Conservation (phyloP, 1,284 basidiomycete genomes). For the Wallemia ichthyophaga region DNA sequence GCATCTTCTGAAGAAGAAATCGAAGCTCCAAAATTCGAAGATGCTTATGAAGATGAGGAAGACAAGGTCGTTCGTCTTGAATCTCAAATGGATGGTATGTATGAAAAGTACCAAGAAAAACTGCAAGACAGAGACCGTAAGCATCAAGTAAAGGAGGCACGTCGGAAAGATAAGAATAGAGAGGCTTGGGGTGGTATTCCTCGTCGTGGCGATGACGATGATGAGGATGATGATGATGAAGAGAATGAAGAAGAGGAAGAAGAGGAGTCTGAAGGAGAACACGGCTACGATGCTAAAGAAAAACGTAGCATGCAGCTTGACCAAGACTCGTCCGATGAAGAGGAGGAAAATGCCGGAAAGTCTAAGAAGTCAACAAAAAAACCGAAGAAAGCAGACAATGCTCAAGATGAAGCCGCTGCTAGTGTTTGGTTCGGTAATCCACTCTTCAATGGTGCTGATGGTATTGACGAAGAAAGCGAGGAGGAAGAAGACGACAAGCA, state of each 20-base stretch:
- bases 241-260: constrained; percentile 19
- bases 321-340: constrained; percentile 6
- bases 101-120: constrained; percentile 57
- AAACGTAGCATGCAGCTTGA: neutral
- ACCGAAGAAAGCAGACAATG: constrained; percentile 10
- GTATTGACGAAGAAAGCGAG: constrained; percentile 22
- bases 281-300: constrained; percentile 27
- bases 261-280: constrained; percentile 47
- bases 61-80: constrained; percentile 37
- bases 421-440: constrained; percentile 86
- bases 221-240: constrained; percentile 11
- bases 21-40: constrained; percentile 22
- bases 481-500: constrained; percentile 20
- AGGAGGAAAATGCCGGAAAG: constrained; percentile 14
- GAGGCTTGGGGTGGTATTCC: constrained; percentile 45
- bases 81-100: constrained; percentile 56
- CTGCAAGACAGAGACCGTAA: constrained; percentile 65
- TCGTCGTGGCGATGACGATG: constrained; percentile 8
- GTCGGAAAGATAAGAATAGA: constrained; percentile 37
- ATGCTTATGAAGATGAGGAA: constrained; percentile 28
- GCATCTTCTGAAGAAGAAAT: constrained; percentile 9
- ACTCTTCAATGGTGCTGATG: constrained; percentile 48
- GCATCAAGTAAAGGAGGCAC: constrained; percentile 55
- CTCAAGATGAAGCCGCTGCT: constrained; percentile 18
- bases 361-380: neutral